Conservation (phyloP, 345 rosid species). For the Arabis alpina region DNA sequence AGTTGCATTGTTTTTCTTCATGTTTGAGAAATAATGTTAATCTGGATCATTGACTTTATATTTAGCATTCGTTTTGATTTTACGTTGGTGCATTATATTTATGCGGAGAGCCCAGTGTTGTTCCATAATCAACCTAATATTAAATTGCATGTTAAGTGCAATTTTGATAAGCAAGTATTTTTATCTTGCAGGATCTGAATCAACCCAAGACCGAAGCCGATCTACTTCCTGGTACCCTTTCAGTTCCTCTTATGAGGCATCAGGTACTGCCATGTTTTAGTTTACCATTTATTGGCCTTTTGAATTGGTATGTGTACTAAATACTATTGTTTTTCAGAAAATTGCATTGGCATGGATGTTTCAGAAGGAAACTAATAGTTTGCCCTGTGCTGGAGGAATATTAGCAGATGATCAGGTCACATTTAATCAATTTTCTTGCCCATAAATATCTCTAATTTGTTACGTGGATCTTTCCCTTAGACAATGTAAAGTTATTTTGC, state of each 20-base stretch:
- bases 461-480: constrained; percentile 49
- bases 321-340: constrained; percentile 57
- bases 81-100: constrained; percentile 11
- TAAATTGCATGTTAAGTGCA: constrained; percentile 9
- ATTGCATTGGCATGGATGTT: constrained; percentile 99
- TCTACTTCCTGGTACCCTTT: constrained; percentile 71
- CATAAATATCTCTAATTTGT: constrained; percentile 15
- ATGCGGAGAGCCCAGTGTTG: constrained; percentile 18
- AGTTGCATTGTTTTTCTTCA: constrained; percentile 22
- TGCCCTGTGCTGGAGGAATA: constrained; percentile 89
- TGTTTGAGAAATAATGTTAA: constrained; percentile 2
- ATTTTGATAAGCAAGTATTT: constrained; percentile 13
- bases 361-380: constrained; percentile 84
- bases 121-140: constrained; percentile 6
- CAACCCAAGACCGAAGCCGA: constrained; percentile 77
- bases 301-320: constrained; percentile 26
- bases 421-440: constrained; percentile 17
- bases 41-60: constrained; percentile 3
- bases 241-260: constrained; percentile 89
- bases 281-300: constrained; percentile 34
- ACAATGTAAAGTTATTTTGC: constrained; percentile 37
- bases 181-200: constrained; percentile 66
- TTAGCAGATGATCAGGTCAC: constrained; percentile 97
- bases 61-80: constrained; percentile 1
- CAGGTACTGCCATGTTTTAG: constrained; percentile 65